Base-by-base conservation (phyloP, 805 yeast species). In the Candida jianshihensis region DNA sequence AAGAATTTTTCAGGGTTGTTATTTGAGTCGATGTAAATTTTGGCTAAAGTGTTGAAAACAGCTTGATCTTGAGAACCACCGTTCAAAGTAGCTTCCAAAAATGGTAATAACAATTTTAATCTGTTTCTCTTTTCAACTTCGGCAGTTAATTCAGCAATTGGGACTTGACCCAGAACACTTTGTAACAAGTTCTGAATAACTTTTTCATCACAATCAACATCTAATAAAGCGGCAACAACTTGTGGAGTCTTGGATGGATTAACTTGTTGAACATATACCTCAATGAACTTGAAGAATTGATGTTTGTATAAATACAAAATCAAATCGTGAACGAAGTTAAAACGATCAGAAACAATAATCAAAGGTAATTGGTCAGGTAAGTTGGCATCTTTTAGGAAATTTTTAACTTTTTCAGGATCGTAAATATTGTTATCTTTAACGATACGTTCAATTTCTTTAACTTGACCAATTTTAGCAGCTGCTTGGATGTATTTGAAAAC, bases 121-220 rank as follows among this genome's bases (percentile, higher is more conserved):
- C 96, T 78, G 68, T 89, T 90, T 69, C 98, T 81, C 72, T 87
- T 85, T 68, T 92, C 98, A 50, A 90, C 97, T 70, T 90, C 97
- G 33, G 71, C 79, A 34, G 94, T 95, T 51, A 92, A 75, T 49
- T 82, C 88, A 49, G 73, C 82, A 48, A 92, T 75, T 44, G 98
- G 97, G 39, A 92, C 96, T 63, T 90, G 90, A 38, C 97, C 97
- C 38, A 88, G 66, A 6, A 90, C 97, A 18, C 95, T 80, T 55
- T 71, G 73, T 49, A 92, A 71, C 53, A 92, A 69, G 37, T 75
- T 71, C 66, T 86, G 82, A 58, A 92, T 87, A 50, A 87, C 81
- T 39, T 65, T 62, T 62, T 92, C 98, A 49, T 92, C 97, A 65
- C 97, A 89, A 62, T 92, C 99, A 49, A 92, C 97, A 59, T 92